Conservation (phyloP, 2,329 filamentous ascomycete genomes). For the Pezicula carpinea region DNA sequence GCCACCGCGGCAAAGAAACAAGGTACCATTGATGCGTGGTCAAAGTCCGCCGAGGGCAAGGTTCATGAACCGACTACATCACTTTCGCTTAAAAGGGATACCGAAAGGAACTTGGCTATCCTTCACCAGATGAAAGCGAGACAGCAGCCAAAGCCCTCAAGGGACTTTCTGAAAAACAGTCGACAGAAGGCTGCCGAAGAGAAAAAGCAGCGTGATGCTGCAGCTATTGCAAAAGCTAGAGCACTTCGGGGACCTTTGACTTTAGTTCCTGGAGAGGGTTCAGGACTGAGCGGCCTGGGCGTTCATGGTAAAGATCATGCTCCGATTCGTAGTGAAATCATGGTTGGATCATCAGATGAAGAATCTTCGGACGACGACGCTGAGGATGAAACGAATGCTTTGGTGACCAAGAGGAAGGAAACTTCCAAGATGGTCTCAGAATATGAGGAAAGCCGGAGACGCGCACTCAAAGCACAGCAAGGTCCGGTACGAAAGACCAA, state of each 20-base stretch:
- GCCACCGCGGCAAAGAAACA: conserved; percentile 46
- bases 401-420: conserved; percentile 42
- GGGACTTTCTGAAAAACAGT: conserved; percentile 63
- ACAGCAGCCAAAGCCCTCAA: conserved; percentile 9
- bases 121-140: conserved; percentile 17
- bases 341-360: conserved; percentile 72
- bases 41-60: conserved; percentile 42
- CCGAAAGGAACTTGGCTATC: conserved; percentile 29
- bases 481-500: conserved; percentile 82
- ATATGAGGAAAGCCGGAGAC: conserved; percentile 41
- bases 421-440: conserved; percentile 29
- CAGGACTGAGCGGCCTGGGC: conserved; percentile 68
- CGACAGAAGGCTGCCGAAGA: conserved; percentile 72
- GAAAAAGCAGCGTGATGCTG: conserved; percentile 66
- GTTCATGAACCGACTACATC: conserved; percentile 24
- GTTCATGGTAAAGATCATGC: conserved; percentile 75
- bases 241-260: conserved; percentile 47
- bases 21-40: conserved; percentile 58
- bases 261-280: conserved; percentile 70
- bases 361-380: conserved; percentile 74
- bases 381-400: conserved; percentile 44
- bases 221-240: conserved; percentile 65
- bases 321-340: conserved; percentile 74
- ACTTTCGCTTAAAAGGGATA: conserved; percentile 20
- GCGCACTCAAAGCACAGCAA: conserved; percentile 49